Base-by-base conservation (phyloP, 805 yeast genomes). In the Maudiozyma barnettii region DNA sequence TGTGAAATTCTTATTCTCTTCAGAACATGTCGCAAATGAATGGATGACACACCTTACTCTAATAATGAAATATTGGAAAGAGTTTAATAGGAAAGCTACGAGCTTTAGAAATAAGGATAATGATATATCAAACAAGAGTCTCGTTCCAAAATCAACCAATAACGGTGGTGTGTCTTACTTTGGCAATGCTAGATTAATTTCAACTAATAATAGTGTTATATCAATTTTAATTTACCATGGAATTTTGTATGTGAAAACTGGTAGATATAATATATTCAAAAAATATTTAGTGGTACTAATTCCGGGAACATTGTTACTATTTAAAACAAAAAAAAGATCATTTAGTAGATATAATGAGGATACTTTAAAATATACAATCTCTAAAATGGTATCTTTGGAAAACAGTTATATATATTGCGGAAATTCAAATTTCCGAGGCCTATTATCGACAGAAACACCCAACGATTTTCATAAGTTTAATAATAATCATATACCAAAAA, bases 231-330 rank as follows among this genome's bases (percentile, higher is more conserved):
- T 82, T 20, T 72, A 72, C 66, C 74, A 79, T 49, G 96, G 96
- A 0, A 63, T 70, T 30, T 60, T 91, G 22, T 89, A 76, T 58
- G 79, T 79, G 53, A 90, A 89, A 56, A 72, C 78, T 3, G 78
- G 76, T 49, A 85, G 80, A 58, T 89, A 83, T 58, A 65, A 86
- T 1, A 71, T 77, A 33, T 91, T 90, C 65, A 67, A 64, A 41
- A 77, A 76, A 49, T 78, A 67, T 54, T 82, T 70, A 61, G 85
- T 78, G 8, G 71, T 86, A 1, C 68, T 88, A 14, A 75, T 84
- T 41, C 89, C 93, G 1, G 90, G 91, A 0, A 78, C 73, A 51
- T 54, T 91, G 18, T 63, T 81, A 0, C 59, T 88, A 2, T 90
- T 73, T 61, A 66, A 75, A 12, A 67, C 76, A 43, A 75, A 67